Percentiles rank a stretch among this genome's conserved stretches.
These are phyloP conservation scores for Leishmania martiniquensis DNA, from an alignment of 208 protist species.

Conservation along the genomic window DNA sequence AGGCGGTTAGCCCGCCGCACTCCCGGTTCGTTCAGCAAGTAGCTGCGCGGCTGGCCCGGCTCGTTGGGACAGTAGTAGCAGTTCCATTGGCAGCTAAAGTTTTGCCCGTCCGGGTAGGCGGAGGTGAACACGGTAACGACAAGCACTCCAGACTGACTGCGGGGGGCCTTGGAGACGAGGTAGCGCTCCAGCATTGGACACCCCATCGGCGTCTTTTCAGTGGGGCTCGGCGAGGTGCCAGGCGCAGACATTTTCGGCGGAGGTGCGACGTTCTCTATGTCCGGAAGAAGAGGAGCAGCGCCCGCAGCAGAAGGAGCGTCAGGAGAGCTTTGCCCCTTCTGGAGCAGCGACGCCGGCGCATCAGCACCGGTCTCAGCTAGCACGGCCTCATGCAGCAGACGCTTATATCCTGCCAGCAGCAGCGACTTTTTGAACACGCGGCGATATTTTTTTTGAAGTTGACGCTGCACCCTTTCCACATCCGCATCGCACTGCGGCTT, in stretches of 20 bases:
- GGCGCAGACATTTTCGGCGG: neutral
- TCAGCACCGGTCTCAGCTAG: neutral
- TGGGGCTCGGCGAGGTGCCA: neutral
- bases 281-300: neutral
- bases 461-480: constrained; percentile 43
- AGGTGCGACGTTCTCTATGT: constrained; percentile 35
- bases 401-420: constrained; percentile 80
- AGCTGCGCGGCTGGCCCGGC: constrained; percentile 90
- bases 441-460: constrained; percentile 74
- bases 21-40: constrained; percentile 89
- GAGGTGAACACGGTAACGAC: constrained; percentile 94
- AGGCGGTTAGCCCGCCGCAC: constrained; percentile 89
- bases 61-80: constrained; percentile 95
- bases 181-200: constrained; percentile 54
- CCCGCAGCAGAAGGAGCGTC: neutral
- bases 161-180: constrained; percentile 84
- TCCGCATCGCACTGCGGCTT: constrained; percentile 40
- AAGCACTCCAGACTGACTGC: constrained; percentile 91
- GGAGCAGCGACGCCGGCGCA: neutral
- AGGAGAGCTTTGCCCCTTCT: neutral
- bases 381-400: constrained; percentile 29
- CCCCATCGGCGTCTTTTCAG: constrained; percentile 1
- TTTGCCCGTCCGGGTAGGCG: constrained; percentile 80
- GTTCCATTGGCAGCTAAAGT: constrained; percentile 93
- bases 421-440: constrained; percentile 74